These are phyloP conservation scores for Boletus rubescentipes DNA, from an alignment of 768 basidiomycete species.

Conservation along the genomic window DNA sequence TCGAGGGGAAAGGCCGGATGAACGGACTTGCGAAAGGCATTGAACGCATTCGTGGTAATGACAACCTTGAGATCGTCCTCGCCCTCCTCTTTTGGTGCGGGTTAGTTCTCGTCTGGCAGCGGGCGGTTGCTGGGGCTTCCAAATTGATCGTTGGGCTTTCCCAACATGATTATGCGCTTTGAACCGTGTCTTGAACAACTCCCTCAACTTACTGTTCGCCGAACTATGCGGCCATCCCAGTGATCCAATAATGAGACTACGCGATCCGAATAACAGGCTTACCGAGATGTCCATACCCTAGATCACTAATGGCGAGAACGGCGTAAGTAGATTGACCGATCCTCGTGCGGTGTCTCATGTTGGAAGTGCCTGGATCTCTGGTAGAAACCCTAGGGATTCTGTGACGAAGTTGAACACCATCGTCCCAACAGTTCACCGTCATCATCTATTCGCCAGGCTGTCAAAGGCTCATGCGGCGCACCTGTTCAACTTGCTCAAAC, in stretches of 20 bases:
- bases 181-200: constrained; percentile 55
- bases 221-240: constrained; percentile 39
- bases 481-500: no score
- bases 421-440: no score
- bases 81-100: background rate
- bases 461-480: no score
- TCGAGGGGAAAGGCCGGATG: constrained; percentile 23
- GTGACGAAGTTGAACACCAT: no score
- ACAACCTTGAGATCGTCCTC: constrained; percentile 11
- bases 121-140: background rate
- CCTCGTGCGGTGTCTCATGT: no score
- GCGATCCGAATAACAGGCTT: background rate
- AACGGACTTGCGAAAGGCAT: constrained; percentile 41
- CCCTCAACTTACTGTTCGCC: constrained; percentile 38
- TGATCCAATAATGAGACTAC: background rate
- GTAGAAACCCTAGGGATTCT: no score
- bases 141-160: background rate
- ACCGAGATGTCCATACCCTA: constrained; percentile 14
- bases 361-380: no score
- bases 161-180: constrained; percentile 28
- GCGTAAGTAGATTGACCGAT: no score
- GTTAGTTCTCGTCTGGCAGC: background rate
- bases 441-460: no score
- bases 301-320: no score
- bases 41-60: constrained; percentile 32